Base-by-base conservation (phyloP, 1,284 basidiomycete genomes). In the Fomitiporia mediterranea region DNA sequence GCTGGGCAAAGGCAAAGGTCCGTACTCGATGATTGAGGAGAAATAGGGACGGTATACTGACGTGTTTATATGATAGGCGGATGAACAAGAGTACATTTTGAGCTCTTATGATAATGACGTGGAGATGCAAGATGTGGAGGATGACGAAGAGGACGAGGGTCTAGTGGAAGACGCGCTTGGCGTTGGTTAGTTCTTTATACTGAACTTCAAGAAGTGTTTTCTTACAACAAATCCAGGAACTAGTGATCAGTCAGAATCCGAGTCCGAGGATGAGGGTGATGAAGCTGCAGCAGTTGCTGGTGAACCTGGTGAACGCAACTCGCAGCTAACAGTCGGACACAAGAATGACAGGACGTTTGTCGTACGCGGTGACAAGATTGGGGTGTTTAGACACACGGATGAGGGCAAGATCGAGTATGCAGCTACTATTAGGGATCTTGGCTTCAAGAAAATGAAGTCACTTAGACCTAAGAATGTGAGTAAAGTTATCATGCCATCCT, bases 281-380 rank as follows among this genome's bases (percentile, higher is more conserved):
- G 80, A 82, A 21, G 77, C 80, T 58, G 72, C 71, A 19, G 63
- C 70, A 9, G 69, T 72, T 23, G 71, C 74, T 34, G 73, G 73
- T 61, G 68, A 69, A 17, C 72, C 76, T 27, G 81, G 83, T 37
- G 90, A 89, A 61, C 75, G 74, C 50, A 98, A 99, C 71, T 91
- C 92, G 34, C 89, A 94, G 64, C 81, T 99, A 32, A 92, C 91
- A 2, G 88, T 99, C 43, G 97, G 97, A 4, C 96, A 98, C 80
- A 96, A 94, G 73, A 92, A 94, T 61, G 94, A 98, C 67, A 80
- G 94, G 37, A 95, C 96, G 9, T 98, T 96, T 65, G 96, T 99
- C 57, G 89, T 95, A 21, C 87, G 97, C 40, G 96, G 95, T 37
- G 89, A 90, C 72, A 94, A 91, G 71, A 98, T 99, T 61, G 97